Conservation (phyloP, 768 basidiomycete species). For the Mycena rebaudengoi region DNA sequence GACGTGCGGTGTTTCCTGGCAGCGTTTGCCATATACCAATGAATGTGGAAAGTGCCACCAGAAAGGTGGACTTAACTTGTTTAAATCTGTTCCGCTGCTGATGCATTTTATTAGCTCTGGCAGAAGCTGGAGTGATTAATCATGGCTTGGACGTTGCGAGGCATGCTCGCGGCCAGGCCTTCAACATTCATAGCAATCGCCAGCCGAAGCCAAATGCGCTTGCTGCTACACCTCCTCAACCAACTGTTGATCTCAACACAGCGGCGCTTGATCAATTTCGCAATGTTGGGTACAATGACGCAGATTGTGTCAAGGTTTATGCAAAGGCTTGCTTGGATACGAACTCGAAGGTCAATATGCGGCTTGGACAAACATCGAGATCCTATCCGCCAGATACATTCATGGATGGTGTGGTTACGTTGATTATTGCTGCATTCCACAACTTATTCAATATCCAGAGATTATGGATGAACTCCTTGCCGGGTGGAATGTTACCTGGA, state of each 20-base stretch:
- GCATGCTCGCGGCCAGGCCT: neutral
- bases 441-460: neutral
- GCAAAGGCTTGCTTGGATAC: neutral
- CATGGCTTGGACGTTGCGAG: neutral
- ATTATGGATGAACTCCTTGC: neutral
- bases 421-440: neutral
- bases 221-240: neutral
- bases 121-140: neutral
- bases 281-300: slow-evolving; percentile 6
- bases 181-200: neutral
- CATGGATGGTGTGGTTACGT: neutral
- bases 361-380: slow-evolving; percentile 3
- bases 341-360: neutral
- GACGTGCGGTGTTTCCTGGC: neutral
- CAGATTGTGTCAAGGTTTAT: slow-evolving; percentile 3
- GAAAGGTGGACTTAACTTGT: neutral
- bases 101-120: neutral
- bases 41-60: neutral
- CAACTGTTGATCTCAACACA: neutral
- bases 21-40: neutral
- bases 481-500: slow-evolving; percentile 11
- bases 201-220: neutral
- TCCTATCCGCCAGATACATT: slow-evolving; percentile 1
- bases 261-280: slow-evolving; percentile 1
- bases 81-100: too few species aligned